Evolutionary conservation across 1,139 yeast genomes (phyloP), one percentile per base, ranked within the genome.

Genomic region (Diutina rugosa): DNA sequence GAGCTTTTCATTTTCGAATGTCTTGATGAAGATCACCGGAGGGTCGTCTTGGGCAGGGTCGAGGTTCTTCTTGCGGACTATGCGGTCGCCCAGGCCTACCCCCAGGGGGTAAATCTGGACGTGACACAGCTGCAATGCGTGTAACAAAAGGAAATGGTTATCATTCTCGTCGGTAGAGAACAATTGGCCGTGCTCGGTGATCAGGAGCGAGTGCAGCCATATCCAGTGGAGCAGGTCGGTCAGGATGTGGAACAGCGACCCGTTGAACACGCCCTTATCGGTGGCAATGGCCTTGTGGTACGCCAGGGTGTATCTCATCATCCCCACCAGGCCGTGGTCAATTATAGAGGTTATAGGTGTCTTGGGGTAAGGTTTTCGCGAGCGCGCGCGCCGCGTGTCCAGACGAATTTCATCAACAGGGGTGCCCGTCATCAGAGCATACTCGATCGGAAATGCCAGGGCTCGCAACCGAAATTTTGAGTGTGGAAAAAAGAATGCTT

Each of bases 21-120:
- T 74, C 55, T 73, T 73, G 41, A 82, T 71, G 61, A 72, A 76
- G 9, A 82, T 65, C 29, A 73, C 76, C 0, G 82, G 82, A 6
- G 77, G 74, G 35, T 68, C 70, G 35, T 69, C 54, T 4, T 18
- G 54, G 9, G 54, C 32, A 10, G 29, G 7, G 6, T 49, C 53
- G 10, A 16, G 16, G 26, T 7, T 18, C 53, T 49, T 49, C 18
- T 32, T 30, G 41, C 32, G 32, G 26, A 3, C 10, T 7, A 16
- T 12, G 14, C 32, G 32, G 10, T 38, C 46, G 18, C 46, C 32
- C 8, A 12, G 30, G 8, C 58, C 58, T 41, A 56, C 46, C 55
- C 69, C 58, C 49, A 63, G 66, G 9, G 79, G 73, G 51, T 65
- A 68, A 35, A 76, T 65, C 58, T 74, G 79, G 14, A 76, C 71